Base-by-base conservation (phyloP, 305 asterid species). In the Rubia balearica region DNA sequence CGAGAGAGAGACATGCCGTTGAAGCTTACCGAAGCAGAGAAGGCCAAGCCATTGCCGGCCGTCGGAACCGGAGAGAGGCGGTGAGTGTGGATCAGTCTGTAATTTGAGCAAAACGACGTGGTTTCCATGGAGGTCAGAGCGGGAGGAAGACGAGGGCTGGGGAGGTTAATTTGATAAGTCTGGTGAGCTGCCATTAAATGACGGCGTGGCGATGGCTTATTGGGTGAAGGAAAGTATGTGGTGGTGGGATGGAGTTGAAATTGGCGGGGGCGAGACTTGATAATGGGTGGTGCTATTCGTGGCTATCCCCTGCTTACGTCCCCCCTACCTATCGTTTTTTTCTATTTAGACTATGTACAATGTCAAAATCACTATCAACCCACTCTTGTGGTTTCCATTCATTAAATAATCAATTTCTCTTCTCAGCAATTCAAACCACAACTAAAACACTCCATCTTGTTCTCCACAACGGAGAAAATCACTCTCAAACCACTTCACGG, bases 101-200 rank as follows among this genome's bases (percentile, higher is more conserved):
- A 75, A 41, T n/a, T 19, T 3, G 66, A 6, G 49, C 61, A n/a
- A 69, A 75, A 51, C 43, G 71, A 27, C 10, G 61, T 8, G 55
- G 74, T 24, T 24, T 63, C 78, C 78, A 75, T 75, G 74, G 71
- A 43, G 49, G 48, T 1, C 8, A 8, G 68, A 38, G 46, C 30
- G 27, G 21, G 12, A 14, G 45, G 27, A 9, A 36, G 40, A 36
- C 6, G 40, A 36, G 40, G 40, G 7, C 7, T 4, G 40, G 68
- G 10, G 27, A 21, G 49, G 68, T 14, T 49, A 6, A 7, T 53
- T 53, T 17, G 22, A n/a, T 6, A 53, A 17, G 2, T 17, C 24
- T 17, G 59, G 51, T 33, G 33, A 64, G 69, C 8, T 19, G 55
- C 16, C 55, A 65, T 65, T 8, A 43, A 41, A 40, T n/a, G 68